Percentiles rank a stretch among this genome's conserved stretches.
phyloP scores from a whole-genome alignment of 1,139 yeast genomes.

The Blastobotrys illinoisensis region DNA sequence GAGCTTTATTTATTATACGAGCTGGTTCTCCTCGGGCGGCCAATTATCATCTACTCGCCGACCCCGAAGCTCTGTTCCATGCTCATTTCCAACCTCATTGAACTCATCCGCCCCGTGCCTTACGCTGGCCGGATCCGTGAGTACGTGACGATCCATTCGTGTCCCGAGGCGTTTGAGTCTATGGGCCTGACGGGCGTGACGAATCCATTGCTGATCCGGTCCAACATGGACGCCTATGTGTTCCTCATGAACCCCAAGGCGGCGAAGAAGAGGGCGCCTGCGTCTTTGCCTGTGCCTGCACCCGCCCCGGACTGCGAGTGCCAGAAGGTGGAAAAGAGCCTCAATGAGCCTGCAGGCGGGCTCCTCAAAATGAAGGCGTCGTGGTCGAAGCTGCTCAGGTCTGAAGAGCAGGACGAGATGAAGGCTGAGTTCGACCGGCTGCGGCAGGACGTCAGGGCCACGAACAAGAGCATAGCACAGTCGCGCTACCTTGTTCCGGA shows the following conservation, averaged over 20 bases:
- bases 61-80: constrained; percentile 26
- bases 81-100: constrained; percentile 23
- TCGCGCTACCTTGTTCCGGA: constrained; percentile 20
- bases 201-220: constrained; percentile 22
- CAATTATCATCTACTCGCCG: constrained; percentile 24
- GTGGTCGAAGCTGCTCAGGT: neutral
- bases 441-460: constrained; percentile 1
- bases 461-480: constrained; percentile 14
- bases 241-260: constrained; percentile 8
- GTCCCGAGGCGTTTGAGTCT: constrained; percentile 11
- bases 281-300: too few relatives aligned
- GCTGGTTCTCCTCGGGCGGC: constrained; percentile 21
- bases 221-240: constrained; percentile 10
- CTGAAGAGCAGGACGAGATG: constrained; percentile 4
- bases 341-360: neutral
- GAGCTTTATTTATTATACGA: constrained; percentile 28
- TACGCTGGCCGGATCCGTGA: constrained; percentile 22
- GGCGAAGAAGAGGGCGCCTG: constrained; percentile 1
- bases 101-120: constrained; percentile 25
- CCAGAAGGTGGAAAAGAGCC: constrained; percentile 1
- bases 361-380: neutral
- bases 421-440: constrained; percentile 8
- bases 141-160: constrained; percentile 26
- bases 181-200: constrained; percentile 26
- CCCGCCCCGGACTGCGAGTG: constrained; percentile 5